Evolutionary conservation across 2,329 filamentous ascomycete species (phyloP).

Genomic region (Hypoxylon sp.): DNA sequence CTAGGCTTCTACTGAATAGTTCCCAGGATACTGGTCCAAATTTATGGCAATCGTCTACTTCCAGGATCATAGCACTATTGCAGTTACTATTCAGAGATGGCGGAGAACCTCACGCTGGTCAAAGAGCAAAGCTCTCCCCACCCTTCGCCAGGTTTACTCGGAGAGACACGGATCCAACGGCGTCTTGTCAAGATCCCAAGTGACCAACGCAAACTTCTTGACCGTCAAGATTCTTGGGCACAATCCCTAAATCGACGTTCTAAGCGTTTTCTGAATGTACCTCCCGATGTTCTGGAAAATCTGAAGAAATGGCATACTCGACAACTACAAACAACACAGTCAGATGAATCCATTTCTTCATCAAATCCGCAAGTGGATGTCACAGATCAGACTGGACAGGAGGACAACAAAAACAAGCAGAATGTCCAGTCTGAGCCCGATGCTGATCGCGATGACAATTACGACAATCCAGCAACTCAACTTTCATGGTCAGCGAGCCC

Average conservation of each 20-base stretch:
- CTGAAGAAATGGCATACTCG: conserved; percentile 44
- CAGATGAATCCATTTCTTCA: conserved; percentile 10
- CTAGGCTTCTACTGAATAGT: background rate
- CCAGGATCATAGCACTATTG: background rate
- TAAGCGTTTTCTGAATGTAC: conserved; percentile 52
- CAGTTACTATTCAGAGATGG: conserved; percentile 33
- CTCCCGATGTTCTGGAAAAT: conserved; percentile 51
- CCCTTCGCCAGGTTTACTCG: conserved; percentile 46
- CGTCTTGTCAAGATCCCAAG: conserved; percentile 60
- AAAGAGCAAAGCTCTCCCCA: conserved; percentile 28
- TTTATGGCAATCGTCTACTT: background rate
- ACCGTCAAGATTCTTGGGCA: conserved; percentile 58
- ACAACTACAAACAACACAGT: conserved; percentile 25
- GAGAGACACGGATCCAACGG: conserved; percentile 55
- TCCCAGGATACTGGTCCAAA: background rate
- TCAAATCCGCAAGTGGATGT: background rate
- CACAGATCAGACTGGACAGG: conserved; percentile 13
- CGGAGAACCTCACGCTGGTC: conserved; percentile 15
- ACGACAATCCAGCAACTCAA: conserved; percentile 8
- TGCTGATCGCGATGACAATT: conserved; percentile 4
- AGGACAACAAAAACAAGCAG: conserved; percentile 13
- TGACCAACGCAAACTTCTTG: conserved; percentile 64
- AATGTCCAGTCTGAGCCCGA: conserved; percentile 15
- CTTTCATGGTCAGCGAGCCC: conserved; percentile 38
- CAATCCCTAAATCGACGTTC: conserved; percentile 39